Evolutionary conservation across 345 rosid species (phyloP).

Genomic region (Zanthoxylum bungeanum): DNA sequence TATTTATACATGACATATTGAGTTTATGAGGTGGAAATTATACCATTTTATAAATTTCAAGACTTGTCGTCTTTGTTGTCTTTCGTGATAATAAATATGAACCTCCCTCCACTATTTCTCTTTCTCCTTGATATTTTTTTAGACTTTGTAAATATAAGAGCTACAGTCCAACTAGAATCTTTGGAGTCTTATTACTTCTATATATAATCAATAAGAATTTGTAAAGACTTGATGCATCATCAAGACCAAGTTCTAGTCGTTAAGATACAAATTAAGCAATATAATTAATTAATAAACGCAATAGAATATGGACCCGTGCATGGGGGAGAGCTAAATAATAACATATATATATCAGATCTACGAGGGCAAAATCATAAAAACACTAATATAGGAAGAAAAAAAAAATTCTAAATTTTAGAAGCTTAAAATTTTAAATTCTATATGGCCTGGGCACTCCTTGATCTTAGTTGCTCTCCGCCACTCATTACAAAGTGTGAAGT

Average conservation of each 20-base stretch:
- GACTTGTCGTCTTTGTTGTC: neutral
- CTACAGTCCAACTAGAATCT: slow-evolving; percentile 12
- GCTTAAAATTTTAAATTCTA: too few relatives aligned
- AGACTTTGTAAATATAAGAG: slow-evolving; percentile 1
- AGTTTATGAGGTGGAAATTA: neutral
- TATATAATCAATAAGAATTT: neutral
- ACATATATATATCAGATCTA: too few relatives aligned
- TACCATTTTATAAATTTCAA: neutral
- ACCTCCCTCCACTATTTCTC: neutral
- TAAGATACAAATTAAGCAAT: neutral
- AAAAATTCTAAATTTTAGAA: too few relatives aligned
- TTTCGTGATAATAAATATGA: neutral
- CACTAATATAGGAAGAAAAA: too few relatives aligned
- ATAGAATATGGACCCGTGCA: neutral
- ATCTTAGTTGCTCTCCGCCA: too few relatives aligned
- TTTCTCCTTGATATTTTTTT: neutral
- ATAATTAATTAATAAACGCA: neutral
- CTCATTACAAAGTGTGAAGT: neutral
- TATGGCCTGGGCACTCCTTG: too few relatives aligned
- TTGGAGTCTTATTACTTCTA: neutral
- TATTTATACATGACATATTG: neutral
- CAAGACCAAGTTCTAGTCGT: neutral
- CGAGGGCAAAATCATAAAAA: too few relatives aligned
- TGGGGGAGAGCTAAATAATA: too few relatives aligned
- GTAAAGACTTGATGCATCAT: slow-evolving; percentile 17